Base-by-base conservation (phyloP, 1,139 yeast species). In the Diutina sp. region DNA sequence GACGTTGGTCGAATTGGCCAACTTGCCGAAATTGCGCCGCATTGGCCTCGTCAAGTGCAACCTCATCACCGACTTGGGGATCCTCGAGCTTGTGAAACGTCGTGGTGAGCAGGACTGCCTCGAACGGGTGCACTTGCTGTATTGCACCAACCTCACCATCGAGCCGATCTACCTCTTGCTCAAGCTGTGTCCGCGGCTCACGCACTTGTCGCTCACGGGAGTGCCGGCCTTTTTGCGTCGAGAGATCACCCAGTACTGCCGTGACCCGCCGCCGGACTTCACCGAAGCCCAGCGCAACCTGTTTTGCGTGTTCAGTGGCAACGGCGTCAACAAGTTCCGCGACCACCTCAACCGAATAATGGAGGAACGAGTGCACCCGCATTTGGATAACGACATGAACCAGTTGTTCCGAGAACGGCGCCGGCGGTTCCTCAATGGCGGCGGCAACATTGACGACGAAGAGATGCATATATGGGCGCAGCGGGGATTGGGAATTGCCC, bases 201-300 rank as follows among this genome's bases (percentile, higher is more conserved):
- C 97, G 0, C 99, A 93, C 71, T 77, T 93, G 58, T 85, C 91
- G 12, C 73, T 87, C 58, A 93, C 99, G 0, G 99, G 99, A 0
- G 91, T 93, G 30, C 79, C 87, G 3, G 88, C 96, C 38, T 93
- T 93, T 71, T 77, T 93, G 66, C 79, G 96, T 60, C 79, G 86
- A 21, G 98, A 93, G 64, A 82, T 93, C 56, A 87, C 95, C 1
- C 85, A 82, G 62, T 91, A 83, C 69, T 91, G 98, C 67, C 85
- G 99, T 45, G 88, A 86, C n/a, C 95, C 98, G 1, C 99, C 99
- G 2, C 83, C 89, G 14, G 98, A 91, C 65, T 91, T 93, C 67
- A 90, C 87, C 58, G 90, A 85, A 58, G 87, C 86, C 64, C 99
- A 93, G 69, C 85, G 85, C 62, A 80, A 86, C 21, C 80, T 89